Evolutionary conservation across 2,329 filamentous ascomycete genomes (phyloP).

Genomic region (Colletotrichum cereale): DNA sequence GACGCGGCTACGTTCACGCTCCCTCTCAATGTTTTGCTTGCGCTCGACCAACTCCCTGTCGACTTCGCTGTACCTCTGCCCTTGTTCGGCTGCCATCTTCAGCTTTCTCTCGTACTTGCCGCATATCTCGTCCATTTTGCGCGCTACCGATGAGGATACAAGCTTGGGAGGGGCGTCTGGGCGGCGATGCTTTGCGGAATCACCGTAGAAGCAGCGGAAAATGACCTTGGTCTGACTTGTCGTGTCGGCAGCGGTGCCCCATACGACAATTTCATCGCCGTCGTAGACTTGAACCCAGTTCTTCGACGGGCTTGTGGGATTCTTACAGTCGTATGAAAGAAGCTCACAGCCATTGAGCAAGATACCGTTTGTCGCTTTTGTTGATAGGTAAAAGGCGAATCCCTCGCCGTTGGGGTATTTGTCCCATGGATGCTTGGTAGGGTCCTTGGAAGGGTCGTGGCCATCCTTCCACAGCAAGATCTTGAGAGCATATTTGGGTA

Average conservation of each 20-base stretch:
- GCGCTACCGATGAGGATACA: constrained; percentile 55
- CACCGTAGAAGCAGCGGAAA: constrained; percentile 70
- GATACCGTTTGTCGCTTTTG: constrained; percentile 82
- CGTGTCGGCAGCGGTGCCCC: constrained; percentile 60
- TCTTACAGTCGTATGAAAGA: constrained; percentile 65
- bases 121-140: constrained; percentile 63
- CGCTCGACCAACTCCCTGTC: constrained; percentile 60
- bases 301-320: constrained; percentile 66
- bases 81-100: constrained; percentile 54
- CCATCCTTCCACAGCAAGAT: constrained; percentile 80
- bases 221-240: constrained; percentile 58
- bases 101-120: constrained; percentile 59
- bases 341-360: constrained; percentile 80
- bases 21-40: constrained; percentile 54
- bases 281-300: constrained; percentile 79
- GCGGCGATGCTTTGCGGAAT: constrained; percentile 59
- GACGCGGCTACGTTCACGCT: constrained; percentile 61
- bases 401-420: constrained; percentile 61
- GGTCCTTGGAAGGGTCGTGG: constrained; percentile 69
- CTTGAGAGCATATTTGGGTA: constrained; percentile 86
- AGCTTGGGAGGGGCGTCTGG: constrained; percentile 52
- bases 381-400: constrained; percentile 80
- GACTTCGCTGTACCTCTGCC: constrained; percentile 57
- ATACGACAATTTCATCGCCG: constrained; percentile 83
- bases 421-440: constrained; percentile 59